Evolutionary conservation across 371 early-diverging fungal genomes (phyloP).

Genomic region (Mucor saturninus): DNA sequence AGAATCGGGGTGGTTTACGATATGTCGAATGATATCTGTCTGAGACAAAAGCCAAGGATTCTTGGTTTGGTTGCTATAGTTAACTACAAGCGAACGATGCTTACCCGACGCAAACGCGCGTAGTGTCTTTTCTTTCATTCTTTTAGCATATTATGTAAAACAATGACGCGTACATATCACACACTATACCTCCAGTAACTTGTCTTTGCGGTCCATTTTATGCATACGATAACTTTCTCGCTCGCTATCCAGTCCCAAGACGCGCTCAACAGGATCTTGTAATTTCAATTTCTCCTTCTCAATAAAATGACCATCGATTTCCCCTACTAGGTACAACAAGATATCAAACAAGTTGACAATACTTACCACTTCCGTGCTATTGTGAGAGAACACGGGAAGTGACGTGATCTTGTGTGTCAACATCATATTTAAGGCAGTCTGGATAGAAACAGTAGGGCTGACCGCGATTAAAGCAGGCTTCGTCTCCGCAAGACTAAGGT

Average conservation of each 20-base stretch:
- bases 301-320: conserved; percentile 21
- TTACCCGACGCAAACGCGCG: conserved; percentile 53
- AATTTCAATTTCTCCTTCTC: conserved; percentile 48
- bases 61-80: conserved; percentile 30
- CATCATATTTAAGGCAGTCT: conserved; percentile 53
- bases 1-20: conserved; percentile 44
- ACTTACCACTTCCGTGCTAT: conserved; percentile 54
- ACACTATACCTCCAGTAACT: conserved; percentile 38
- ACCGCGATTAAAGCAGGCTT: conserved; percentile 55
- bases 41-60: conserved; percentile 58
- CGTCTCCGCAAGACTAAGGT: conserved; percentile 39
- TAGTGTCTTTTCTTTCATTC: conserved; percentile 33
- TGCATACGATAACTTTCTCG: conserved; percentile 64
- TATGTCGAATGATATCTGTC: conserved; percentile 60
- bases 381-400: conserved; percentile 63
- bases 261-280: conserved; percentile 56
- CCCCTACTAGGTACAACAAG: conserved; percentile 47
- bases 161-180: neutral
- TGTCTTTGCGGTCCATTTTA: conserved; percentile 53
- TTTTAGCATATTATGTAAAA: neutral
- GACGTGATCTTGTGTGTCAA: conserved; percentile 55
- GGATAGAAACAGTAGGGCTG: conserved; percentile 53
- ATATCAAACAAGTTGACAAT: conserved; percentile 65
- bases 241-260: conserved; percentile 59
- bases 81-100: conserved; percentile 53